Evolutionary conservation across 1,284 basidiomycete genomes (phyloP).

Genomic region (Trametes hirsuta): DNA sequence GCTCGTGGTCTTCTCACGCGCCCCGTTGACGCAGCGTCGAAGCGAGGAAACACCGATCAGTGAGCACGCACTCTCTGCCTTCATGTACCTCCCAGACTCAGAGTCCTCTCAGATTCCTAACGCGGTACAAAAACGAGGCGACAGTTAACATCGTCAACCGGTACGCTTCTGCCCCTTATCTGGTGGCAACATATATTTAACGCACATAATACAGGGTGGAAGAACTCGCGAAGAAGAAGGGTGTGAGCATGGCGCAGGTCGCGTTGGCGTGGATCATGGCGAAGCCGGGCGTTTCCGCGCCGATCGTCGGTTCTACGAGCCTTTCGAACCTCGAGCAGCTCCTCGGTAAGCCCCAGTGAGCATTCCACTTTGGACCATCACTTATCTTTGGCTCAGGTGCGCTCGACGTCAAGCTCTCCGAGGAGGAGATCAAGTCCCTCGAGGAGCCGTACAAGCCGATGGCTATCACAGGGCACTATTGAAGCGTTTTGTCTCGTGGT

Average conservation of each 20-base stretch:
- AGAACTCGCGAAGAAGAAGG: constrained; percentile 43
- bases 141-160: constrained; percentile 17
- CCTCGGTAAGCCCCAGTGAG: constrained; percentile 40
- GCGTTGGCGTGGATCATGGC: constrained; percentile 14
- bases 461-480: constrained; percentile 25
- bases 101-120: constrained; percentile 14
- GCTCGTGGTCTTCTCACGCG: constrained; percentile 41
- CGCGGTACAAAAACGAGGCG: constrained; percentile 21
- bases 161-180: constrained; percentile 3
- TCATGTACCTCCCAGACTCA: neutral
- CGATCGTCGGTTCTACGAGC: constrained; percentile 55
- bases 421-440: constrained; percentile 25
- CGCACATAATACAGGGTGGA: constrained; percentile 35
- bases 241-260: constrained; percentile 31
- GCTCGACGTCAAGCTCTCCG: constrained; percentile 23
- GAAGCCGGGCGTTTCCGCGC: constrained; percentile 45
- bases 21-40: constrained; percentile 32
- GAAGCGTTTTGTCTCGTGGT: neutral
- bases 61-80: neutral
- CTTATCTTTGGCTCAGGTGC: constrained; percentile 25
- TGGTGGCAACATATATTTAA: neutral
- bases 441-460: constrained; percentile 27
- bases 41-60: constrained; percentile 30
- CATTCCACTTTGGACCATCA: neutral
- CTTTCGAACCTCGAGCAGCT: constrained; percentile 52